Conservation (phyloP, 257 asterid species). For the Nyctanthes arbortristis region DNA sequence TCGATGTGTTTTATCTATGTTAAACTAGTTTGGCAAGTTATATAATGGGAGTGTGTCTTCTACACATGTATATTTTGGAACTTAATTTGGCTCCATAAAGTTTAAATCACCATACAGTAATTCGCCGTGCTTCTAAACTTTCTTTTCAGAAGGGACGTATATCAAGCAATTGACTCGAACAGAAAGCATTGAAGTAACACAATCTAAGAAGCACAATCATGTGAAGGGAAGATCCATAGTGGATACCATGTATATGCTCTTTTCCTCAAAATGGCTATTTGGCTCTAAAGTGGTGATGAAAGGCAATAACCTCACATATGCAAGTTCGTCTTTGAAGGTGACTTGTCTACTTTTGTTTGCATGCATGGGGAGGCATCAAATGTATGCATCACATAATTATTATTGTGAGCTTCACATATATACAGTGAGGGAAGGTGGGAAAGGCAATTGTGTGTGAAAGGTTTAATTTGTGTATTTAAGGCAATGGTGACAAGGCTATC, state of each 20-base stretch:
- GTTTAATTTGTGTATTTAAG: neutral
- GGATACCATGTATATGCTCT: constrained; percentile 11
- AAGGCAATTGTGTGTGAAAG: neutral
- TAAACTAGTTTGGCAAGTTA: too few species aligned
- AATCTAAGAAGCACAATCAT: constrained; percentile 16
- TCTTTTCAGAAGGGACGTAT: neutral
- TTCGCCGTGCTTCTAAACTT: neutral
- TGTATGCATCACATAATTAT: constrained; percentile 19
- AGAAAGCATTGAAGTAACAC: neutral
- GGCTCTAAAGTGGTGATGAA: constrained; percentile 7
- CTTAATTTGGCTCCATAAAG: too few species aligned
- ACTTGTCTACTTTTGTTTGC: constrained; percentile 19
- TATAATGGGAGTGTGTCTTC: too few species aligned
- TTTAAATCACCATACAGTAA: too few species aligned
- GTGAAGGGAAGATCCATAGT: constrained; percentile 12
- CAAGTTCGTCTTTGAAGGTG: constrained; percentile 1
- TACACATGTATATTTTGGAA: too few species aligned
- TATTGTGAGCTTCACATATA: constrained; percentile 21
- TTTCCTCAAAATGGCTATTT: constrained; percentile 15
- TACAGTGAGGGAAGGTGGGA: constrained; percentile 3
- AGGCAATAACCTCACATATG: neutral
- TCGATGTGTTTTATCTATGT: too few species aligned
- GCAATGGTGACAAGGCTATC: constrained; percentile 20
- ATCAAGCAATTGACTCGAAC: neutral
- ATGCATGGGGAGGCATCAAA: constrained; percentile 15